phyloP scores from a whole-genome alignment of 805 yeast genomes.

The Saccharomycopsis sp. region DNA sequence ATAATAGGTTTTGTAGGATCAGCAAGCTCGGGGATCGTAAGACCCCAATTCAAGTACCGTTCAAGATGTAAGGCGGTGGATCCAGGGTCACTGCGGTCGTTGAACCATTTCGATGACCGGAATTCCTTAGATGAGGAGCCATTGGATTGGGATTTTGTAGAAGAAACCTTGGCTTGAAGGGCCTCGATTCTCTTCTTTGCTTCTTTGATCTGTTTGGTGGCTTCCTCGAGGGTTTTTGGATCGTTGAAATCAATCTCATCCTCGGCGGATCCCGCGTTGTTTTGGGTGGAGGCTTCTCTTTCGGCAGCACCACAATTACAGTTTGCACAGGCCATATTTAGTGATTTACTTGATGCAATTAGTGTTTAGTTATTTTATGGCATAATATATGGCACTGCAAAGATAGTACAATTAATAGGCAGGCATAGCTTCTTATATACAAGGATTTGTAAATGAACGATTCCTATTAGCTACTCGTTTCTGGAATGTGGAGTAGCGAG shows the following conservation, averaged over 20 bases:
- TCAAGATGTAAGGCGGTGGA: constrained; percentile 26
- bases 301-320: constrained; percentile 25
- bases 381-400: no score
- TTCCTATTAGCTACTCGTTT: not conserved
- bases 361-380: no score
- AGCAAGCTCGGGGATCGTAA: constrained; percentile 21
- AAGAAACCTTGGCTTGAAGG: constrained; percentile 10
- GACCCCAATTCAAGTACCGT: constrained; percentile 25
- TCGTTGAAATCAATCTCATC: constrained; percentile 17
- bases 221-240: constrained; percentile 20
- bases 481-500: no score
- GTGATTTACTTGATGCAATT: not conserved
- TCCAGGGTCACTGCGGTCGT: constrained; percentile 23
- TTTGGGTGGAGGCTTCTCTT: not conserved
- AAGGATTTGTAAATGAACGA: not conserved
- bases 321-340: constrained; percentile 24
- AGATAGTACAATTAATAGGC: no score
- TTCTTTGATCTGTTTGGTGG: constrained; percentile 14
- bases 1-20: constrained; percentile 20
- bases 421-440: no score
- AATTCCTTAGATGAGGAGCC: constrained; percentile 5
- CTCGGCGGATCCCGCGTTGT: not conserved
- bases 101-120: constrained; percentile 25
- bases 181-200: constrained; percentile 21
- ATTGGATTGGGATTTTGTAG: constrained; percentile 1